Conservation (phyloP, 805 yeast species). For the Lipomyces orientalis region DNA sequence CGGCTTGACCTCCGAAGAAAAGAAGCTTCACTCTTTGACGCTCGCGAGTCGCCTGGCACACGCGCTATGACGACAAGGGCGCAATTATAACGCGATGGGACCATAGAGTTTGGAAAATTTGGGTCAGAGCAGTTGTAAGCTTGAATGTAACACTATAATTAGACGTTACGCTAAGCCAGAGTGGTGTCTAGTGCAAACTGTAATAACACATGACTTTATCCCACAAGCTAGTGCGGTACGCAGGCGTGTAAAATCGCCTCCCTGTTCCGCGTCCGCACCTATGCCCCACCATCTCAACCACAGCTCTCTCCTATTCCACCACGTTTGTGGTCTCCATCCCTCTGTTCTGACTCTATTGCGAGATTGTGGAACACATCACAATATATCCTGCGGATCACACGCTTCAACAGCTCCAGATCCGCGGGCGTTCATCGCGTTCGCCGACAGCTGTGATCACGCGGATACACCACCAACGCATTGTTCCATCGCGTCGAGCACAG, state of each 20-base stretch:
- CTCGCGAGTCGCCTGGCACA: background rate
- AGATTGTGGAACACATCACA: background rate
- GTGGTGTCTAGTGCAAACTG: background rate
- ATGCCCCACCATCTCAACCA: background rate
- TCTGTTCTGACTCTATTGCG: background rate
- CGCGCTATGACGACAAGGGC: background rate
- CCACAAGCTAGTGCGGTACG: background rate
- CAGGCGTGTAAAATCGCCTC: background rate
- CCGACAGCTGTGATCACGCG: background rate
- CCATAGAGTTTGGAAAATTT: background rate
- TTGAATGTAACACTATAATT: background rate
- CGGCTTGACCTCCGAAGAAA: background rate
- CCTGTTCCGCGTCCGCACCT: background rate
- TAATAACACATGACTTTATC: background rate
- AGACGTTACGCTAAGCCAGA: background rate
- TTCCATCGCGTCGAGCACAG: background rate
- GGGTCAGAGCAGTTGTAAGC: background rate
- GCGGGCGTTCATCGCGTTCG: background rate
- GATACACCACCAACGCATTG: background rate
- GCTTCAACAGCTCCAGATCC: background rate
- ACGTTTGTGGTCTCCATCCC: background rate
- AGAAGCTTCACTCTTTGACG: background rate
- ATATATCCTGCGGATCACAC: background rate
- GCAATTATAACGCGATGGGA: background rate
- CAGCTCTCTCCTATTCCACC: background rate